Evolutionary conservation across 2,329 filamentous ascomycete species (phyloP).

Genomic region (Trichoderma lentiforme): DNA sequence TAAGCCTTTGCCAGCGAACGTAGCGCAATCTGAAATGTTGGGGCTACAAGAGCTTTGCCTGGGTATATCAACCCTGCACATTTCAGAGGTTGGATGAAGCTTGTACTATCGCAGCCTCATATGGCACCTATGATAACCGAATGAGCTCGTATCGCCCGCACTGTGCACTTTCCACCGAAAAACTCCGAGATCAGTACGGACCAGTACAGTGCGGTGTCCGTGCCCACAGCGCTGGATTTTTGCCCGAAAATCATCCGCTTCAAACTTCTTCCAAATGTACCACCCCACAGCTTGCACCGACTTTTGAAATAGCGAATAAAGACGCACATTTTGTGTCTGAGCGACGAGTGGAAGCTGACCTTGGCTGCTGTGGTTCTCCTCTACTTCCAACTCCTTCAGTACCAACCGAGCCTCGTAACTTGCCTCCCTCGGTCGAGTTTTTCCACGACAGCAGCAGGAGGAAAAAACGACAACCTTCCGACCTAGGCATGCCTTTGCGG

Average conservation of each 20-base stretch:
- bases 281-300: constrained; percentile 41
- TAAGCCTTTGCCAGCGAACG: not conserved
- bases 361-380: not conserved
- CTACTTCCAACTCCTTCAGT: not conserved
- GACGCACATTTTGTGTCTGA: constrained; percentile 30
- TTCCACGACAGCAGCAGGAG: not conserved
- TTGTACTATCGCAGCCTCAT: not conserved
- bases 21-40: not conserved
- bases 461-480: constrained; percentile 18
- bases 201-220: constrained; percentile 17
- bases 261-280: constrained; percentile 17
- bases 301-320: constrained; percentile 40
- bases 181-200: not conserved
- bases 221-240: constrained; percentile 24
- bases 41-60: not conserved
- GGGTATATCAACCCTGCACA: not conserved
- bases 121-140: not conserved
- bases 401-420: not conserved
- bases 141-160: not conserved
- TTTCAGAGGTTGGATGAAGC: not conserved
- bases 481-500: constrained; percentile 40
- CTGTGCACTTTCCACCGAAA: not conserved
- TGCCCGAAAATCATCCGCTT: constrained; percentile 30
- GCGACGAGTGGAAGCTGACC: constrained; percentile 9
- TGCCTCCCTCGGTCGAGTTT: constrained; percentile 20